Base-by-base conservation (phyloP, 2,329 filamentous ascomycete species). In the Epichloe aotearoae region DNA sequence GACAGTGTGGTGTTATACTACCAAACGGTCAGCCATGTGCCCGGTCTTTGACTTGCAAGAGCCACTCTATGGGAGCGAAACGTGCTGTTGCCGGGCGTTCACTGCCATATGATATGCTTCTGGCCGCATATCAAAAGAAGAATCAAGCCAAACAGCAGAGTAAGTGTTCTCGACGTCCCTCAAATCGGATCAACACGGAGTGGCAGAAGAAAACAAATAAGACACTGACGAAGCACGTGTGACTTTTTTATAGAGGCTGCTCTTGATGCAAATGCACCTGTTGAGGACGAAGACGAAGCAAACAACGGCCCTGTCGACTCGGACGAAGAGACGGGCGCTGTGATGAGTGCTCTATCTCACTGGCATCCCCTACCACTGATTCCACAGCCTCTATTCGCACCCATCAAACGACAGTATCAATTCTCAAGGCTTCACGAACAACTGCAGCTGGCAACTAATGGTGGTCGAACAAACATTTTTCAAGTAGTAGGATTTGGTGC, bases 61-160 rank as follows among this genome's bases (percentile, higher is more conserved):
- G 85, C 53, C 90, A 96, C 57, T 84, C 79, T n/a, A 95, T 96
- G 90, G 89, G 90, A 11, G 85, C 90, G 5, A 96, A 96, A 68
- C 78, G 90, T 58, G 85, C 86, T 1, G 90, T 96, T 3, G 85
- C 88, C 5, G 90, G 90, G 1, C 77, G 90, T 54, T 93, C 86
- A 43, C 70, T 95, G 53, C 90, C 90, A 1, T 96, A 96, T 62
- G 89, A 95, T 66, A 93, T 95, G 84, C 73, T 96, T 39, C 75
- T 96, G 38, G 83, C 86, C 14, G 84, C 85, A 7, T 93, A 93
- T 62, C 87, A 93, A 66, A 96, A 97, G 76, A 97, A 96, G 75
- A 98, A 98, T 61, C 93, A 97, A 67, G 93, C 93, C 20, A 95
- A 95, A 63, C 88, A 95, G 71, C 93, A 97, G 68, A 95, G 88